These are phyloP conservation scores for Cucurbita maxima DNA, from an alignment of 306 rosid species.

Conservation along the genomic window DNA sequence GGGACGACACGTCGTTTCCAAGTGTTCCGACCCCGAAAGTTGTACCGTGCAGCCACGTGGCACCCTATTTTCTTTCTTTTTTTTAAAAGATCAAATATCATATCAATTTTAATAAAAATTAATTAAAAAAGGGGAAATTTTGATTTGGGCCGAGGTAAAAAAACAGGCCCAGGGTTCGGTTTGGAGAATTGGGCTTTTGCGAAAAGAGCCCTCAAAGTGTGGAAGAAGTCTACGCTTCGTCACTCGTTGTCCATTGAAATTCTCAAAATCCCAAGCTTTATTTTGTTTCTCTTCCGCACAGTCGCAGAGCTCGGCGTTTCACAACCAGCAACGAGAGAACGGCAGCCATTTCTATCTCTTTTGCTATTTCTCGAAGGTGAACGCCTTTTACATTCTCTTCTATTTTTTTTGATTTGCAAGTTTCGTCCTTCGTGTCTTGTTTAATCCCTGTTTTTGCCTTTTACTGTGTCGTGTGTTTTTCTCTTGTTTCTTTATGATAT, in stretches of 20 bases:
- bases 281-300: not conserved
- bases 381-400: not conserved
- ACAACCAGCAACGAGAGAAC: not conserved
- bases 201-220: not conserved
- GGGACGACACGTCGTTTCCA: slow-evolving; percentile 1
- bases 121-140: not conserved
- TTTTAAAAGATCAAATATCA: no score
- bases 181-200: not conserved
- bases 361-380: not conserved
- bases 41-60: not conserved
- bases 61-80: not conserved
- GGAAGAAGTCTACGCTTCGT: not conserved
- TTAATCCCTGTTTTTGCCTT: not conserved
- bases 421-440: not conserved
- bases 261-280: not conserved
- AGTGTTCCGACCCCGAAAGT: not conserved
- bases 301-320: not conserved
- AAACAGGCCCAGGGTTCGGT: not conserved
- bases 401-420: not conserved
- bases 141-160: not conserved
- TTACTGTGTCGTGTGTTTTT: not conserved
- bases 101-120: no score
- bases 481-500: not conserved
- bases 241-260: not conserved
- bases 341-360: not conserved